These are phyloP conservation scores for Melastoma candidum DNA, from an alignment of 441 rosid species.

Conservation along the genomic window DNA sequence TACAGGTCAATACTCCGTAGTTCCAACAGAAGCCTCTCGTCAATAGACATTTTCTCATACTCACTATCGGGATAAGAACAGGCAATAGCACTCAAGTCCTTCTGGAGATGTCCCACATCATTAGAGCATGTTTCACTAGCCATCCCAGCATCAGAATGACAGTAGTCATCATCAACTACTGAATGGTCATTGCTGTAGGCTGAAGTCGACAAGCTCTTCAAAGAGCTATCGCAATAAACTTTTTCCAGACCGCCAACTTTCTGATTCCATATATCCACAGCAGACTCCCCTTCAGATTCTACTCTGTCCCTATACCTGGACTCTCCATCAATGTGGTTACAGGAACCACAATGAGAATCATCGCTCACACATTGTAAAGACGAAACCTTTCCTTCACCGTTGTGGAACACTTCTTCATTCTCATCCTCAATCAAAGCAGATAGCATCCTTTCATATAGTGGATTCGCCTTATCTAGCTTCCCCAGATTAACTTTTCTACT, in stretches of 20 bases:
- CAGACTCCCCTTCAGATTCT: constrained; percentile 18
- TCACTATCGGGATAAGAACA: constrained; percentile 8
- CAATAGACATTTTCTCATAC: constrained; percentile 6
- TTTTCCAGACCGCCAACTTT: constrained; percentile 12
- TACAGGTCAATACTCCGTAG: constrained; percentile 15
- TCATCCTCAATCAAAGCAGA: constrained; percentile 18
- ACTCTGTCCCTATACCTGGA: constrained; percentile 13
- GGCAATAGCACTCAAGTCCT: constrained; percentile 8
- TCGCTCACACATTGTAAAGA: constrained; percentile 14
- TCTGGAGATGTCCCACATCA: constrained; percentile 12
- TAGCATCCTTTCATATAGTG: constrained; percentile 12
- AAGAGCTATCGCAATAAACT: constrained; percentile 15
- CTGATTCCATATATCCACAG: constrained; percentile 12
- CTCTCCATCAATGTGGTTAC: constrained; percentile 17
- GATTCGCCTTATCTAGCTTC: constrained; percentile 7
- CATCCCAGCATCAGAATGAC: constrained; percentile 14
- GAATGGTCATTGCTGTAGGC: constrained; percentile 19
- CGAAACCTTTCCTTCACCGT: constrained; percentile 11
- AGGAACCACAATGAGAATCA: constrained; percentile 20
- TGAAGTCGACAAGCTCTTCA: constrained; percentile 15
- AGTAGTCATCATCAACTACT: constrained; percentile 17
- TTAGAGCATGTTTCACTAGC: constrained; percentile 19
- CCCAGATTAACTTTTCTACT: constrained; percentile 9
- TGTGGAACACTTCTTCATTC: constrained; percentile 11
- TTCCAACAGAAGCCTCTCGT: constrained; percentile 14